Evolutionary conservation across 2,329 filamentous ascomycete species (phyloP), one percentile per base, ranked within the genome.

Genomic region (Herpotrichia juniperi): DNA sequence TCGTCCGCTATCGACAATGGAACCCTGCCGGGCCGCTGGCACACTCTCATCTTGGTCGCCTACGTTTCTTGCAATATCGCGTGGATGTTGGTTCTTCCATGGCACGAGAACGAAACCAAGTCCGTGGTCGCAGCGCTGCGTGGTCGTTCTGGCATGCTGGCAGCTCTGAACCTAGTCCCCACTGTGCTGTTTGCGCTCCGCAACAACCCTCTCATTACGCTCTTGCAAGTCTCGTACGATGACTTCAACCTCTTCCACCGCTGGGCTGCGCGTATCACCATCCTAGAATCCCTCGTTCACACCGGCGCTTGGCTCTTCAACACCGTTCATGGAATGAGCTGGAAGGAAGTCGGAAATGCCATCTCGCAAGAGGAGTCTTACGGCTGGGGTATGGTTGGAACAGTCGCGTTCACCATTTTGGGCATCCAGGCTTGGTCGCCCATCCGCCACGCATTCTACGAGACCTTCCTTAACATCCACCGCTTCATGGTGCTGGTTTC

Each of bases 391-490:
- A 81, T 85, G 64, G 76, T 87, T 22, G 87, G 82, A 40, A 75
- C 74, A 14, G 71, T 83, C 43, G 81, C 83, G 31, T 83, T 96
- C 68, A 63, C 84, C 34, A 69, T 89, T 39, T 79, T 97, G 40
- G 67, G 89, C 48, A 66, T 96, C 46, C 79, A 88, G 24, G 88
- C 91, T 9, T 78, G 89, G 48, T 93, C 91, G 2, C 88, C 92
- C 0, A 69, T 99, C 46, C 87, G 94, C 55, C 93, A 97, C 74
- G 92, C 93, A 32, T 97, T 96, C 72, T 99, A 99, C 78, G 94
- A 99, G 77, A 96, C 91, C 1, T 99, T 99, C 77, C 83, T 97
- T 63, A 91, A 90, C 69, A 76, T 88, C 25, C 94, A 97, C 76
- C 92, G 96, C 62, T 73, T 90, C 31, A 77, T 96, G 45, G 91